Conservation (phyloP, 2,329 filamentous ascomycete genomes). For the Fusarium sacchari region DNA sequence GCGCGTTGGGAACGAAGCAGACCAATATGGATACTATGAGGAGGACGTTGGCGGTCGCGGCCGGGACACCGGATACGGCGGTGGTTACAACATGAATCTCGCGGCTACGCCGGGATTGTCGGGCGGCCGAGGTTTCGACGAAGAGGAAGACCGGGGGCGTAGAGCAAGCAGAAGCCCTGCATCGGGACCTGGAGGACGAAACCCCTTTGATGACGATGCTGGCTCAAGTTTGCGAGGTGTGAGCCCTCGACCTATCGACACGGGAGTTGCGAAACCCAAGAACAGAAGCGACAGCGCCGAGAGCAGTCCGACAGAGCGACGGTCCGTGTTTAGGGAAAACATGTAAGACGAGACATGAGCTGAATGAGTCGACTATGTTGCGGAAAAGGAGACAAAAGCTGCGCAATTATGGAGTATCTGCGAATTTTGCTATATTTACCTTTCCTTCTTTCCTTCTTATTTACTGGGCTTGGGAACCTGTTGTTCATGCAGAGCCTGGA, state of each 20-base stretch:
- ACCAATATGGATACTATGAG: slow-evolving; percentile 77
- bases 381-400: slow-evolving; percentile 9
- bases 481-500: slow-evolving; percentile 8
- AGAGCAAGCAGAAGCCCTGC: slow-evolving; percentile 56
- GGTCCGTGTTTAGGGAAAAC: slow-evolving; percentile 76
- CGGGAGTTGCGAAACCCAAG: slow-evolving; percentile 48
- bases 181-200: slow-evolving; percentile 49
- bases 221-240: slow-evolving; percentile 75
- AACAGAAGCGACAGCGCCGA: slow-evolving; percentile 50
- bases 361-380: neutral
- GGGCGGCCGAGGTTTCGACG: slow-evolving; percentile 37
- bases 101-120: slow-evolving; percentile 48
- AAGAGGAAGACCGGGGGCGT: slow-evolving; percentile 53
- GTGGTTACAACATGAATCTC: slow-evolving; percentile 62
- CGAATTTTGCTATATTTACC: neutral
- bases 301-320: slow-evolving; percentile 73
- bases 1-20: slow-evolving; percentile 78
- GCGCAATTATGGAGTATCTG: slow-evolving; percentile 7
- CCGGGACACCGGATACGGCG: slow-evolving; percentile 48
- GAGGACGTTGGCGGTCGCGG: slow-evolving; percentile 57
- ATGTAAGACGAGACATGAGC: slow-evolving; percentile 56
- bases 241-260: slow-evolving; percentile 78
- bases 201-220: slow-evolving; percentile 79
- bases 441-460: neutral
- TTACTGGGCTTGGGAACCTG: neutral